These are phyloP conservation scores for Talaromyces pinophilus DNA, from an alignment of 2,329 filamentous ascomycete species.

Conservation along the genomic window DNA sequence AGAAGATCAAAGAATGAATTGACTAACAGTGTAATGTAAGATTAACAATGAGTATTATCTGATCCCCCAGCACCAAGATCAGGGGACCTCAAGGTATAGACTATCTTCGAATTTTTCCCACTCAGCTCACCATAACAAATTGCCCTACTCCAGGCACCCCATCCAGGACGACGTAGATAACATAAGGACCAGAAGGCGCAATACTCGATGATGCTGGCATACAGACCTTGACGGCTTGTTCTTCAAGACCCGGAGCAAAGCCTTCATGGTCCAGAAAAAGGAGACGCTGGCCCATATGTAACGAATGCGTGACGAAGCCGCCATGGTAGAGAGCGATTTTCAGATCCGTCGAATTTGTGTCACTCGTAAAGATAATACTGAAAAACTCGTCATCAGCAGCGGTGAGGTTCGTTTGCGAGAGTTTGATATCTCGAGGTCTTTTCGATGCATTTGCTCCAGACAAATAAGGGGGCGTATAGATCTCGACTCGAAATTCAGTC, in stretches of 20 bases:
- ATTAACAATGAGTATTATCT: background rate
- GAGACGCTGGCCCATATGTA: conserved; percentile 65
- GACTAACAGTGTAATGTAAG: background rate
- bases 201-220: conserved; percentile 59
- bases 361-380: conserved; percentile 51
- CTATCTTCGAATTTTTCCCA: background rate
- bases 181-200: conserved; percentile 61
- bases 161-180: conserved; percentile 60
- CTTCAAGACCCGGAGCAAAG: conserved; percentile 47
- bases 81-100: too few relatives aligned
- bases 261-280: conserved; percentile 54
- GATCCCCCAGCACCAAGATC: background rate
- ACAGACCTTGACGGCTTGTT: conserved; percentile 52
- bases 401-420: conserved; percentile 49
- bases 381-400: conserved; percentile 50
- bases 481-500: conserved; percentile 64
- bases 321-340: conserved; percentile 59
- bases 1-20: background rate
- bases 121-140: conserved; percentile 45
- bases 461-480: conserved; percentile 63
- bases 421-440: conserved; percentile 52
- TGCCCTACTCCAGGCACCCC: conserved; percentile 57
- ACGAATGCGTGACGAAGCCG: conserved; percentile 61
- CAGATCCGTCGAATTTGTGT: conserved; percentile 45
- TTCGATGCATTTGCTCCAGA: conserved; percentile 51